Evolutionary conservation across 352 stramenopile genomes (phyloP).

Genomic region (Pythium folliculosum): DNA sequence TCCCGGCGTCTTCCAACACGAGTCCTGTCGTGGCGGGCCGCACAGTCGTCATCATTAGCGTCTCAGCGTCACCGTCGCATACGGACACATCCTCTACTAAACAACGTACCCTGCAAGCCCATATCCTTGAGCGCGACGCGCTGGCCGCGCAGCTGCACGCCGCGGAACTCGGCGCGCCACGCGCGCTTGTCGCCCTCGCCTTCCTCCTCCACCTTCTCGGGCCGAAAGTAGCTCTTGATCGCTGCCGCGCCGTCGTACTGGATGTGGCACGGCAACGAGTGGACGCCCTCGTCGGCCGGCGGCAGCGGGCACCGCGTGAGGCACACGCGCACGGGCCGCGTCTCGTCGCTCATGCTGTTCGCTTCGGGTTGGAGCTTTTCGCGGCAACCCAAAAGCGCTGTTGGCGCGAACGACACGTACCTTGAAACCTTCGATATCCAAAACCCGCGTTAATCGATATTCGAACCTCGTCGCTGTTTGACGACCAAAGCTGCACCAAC

Average conservation of each 20-base stretch:
- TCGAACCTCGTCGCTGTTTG: not conserved
- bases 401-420: constrained; percentile 20
- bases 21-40: constrained; percentile 37
- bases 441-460: constrained; percentile 11
- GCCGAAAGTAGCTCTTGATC: constrained; percentile 79
- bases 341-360: constrained; percentile 18
- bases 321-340: constrained; percentile 46
- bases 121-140: constrained; percentile 43
- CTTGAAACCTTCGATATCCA: not conserved
- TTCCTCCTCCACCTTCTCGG: constrained; percentile 26
- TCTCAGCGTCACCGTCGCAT: not conserved
- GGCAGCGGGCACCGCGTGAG: constrained; percentile 76
- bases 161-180: constrained; percentile 61
- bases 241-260: constrained; percentile 61
- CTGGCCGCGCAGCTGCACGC: constrained; percentile 63
- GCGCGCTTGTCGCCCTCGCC: constrained; percentile 21
- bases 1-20: constrained; percentile 59
- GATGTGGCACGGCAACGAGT: constrained; percentile 78
- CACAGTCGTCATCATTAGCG: not conserved
- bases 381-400: constrained; percentile 1
- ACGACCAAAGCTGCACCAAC: not conserved
- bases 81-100: not conserved
- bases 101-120: constrained; percentile 45
- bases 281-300: constrained; percentile 52
- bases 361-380: constrained; percentile 8